Percentiles rank a stretch among this genome's conserved stretches.
Evolutionary conservation across 148 eudicot species (phyloP).

Genomic region (Fagopyrum tataricum): DNA sequence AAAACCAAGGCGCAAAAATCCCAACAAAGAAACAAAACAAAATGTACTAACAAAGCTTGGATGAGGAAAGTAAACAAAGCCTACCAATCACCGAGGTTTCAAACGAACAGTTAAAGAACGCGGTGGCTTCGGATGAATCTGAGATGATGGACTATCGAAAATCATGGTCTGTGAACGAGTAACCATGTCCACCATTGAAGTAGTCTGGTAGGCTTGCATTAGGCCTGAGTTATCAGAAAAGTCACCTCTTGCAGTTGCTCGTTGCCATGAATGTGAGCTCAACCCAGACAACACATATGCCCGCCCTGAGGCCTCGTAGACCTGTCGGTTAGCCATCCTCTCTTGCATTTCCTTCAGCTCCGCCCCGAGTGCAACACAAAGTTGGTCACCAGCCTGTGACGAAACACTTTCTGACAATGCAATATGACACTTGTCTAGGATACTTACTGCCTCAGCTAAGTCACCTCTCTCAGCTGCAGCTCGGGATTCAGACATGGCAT

Average conservation of each 20-base stretch:
- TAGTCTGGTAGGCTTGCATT: slow-evolving; percentile 59
- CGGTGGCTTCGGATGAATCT: slow-evolving; percentile 33
- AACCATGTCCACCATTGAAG: slow-evolving; percentile 60
- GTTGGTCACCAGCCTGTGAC: slow-evolving; percentile 21
- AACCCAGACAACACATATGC: slow-evolving; percentile 25
- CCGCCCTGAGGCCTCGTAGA: slow-evolving; percentile 22
- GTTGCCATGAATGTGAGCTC: slow-evolving; percentile 23
- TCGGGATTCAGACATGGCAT: slow-evolving; percentile 24
- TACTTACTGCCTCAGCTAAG: slow-evolving; percentile 19
- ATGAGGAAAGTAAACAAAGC: not conserved
- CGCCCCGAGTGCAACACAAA: slow-evolving; percentile 19
- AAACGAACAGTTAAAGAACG: slow-evolving; percentile 35
- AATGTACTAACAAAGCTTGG: not conserved
- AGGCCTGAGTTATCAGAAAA: slow-evolving; percentile 50
- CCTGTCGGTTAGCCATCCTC: slow-evolving; percentile 22
- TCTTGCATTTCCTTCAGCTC: slow-evolving; percentile 25
- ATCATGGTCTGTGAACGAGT: slow-evolving; percentile 59
- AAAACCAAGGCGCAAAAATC: slow-evolving; percentile 8
- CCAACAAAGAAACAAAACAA: not conserved
- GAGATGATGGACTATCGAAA: slow-evolving; percentile 32
- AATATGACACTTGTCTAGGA: slow-evolving; percentile 15
- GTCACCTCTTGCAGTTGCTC: slow-evolving; percentile 33
- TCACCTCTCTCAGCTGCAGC: slow-evolving; percentile 26
- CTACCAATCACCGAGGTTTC: slow-evolving; percentile 34
- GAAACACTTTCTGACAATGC: slow-evolving; percentile 13